phyloP scores from a whole-genome alignment of 1,284 basidiomycete species.

The Rhodotorula sp. region DNA sequence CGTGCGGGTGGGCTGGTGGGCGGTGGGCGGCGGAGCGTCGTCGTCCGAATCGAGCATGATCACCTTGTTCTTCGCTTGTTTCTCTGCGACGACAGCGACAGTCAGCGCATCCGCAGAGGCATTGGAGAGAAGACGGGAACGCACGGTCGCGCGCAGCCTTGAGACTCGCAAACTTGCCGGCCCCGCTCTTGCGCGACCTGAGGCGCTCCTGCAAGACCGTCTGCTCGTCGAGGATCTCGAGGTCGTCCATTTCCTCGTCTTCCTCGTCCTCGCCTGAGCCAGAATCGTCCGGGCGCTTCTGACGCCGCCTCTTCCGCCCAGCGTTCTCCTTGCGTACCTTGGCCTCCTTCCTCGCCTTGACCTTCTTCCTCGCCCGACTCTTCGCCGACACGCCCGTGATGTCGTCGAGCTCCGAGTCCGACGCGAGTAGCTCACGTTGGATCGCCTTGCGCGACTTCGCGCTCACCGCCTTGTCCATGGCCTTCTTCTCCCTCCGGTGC shows the following conservation, averaged over 20 bases:
- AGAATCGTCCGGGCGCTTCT: no score
- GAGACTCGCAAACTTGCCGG: constrained; percentile 14
- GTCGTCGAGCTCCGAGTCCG: background rate
- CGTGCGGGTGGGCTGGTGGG: no score
- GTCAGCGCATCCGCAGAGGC: background rate
- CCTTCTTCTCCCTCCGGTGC: background rate
- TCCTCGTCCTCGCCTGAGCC: constrained; percentile 3
- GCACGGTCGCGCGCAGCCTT: constrained; percentile 12
- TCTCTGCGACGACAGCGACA: background rate
- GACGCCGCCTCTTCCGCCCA: constrained; percentile 3
- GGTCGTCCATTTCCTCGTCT: constrained; percentile 24
- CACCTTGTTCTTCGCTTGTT: background rate
- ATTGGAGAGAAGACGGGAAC: background rate
- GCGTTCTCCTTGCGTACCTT: background rate
- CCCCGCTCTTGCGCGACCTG: background rate
- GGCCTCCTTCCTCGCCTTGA: background rate
- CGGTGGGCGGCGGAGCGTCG: background rate
- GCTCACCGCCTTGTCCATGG: background rate
- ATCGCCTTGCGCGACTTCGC: background rate
- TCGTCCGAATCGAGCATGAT: constrained; percentile 23
- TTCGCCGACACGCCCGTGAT: background rate
- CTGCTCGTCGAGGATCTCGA: constrained; percentile 24
- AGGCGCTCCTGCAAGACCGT: constrained; percentile 16
- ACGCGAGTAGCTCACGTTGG: background rate
- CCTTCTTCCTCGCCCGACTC: background rate